A percentile compares a stretch with the other conserved stretches of the same genome.
phyloP scores from a whole-genome alignment of 805 yeast species.

The Cephaloascus fragrans region DNA sequence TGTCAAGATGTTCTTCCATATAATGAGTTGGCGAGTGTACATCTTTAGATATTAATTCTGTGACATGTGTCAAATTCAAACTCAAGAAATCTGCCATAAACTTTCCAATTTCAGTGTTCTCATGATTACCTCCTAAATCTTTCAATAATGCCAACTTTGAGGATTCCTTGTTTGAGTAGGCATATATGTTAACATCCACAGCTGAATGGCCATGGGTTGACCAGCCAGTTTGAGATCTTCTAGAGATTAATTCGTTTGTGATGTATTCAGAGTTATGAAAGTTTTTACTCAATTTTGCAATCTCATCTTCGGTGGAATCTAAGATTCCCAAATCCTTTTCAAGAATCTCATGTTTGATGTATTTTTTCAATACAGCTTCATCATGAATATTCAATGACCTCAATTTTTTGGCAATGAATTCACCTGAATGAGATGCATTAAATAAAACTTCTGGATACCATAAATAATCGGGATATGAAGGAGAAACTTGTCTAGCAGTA shows the following conservation, averaged over 20 bases:
- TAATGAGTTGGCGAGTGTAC: slow-evolving; percentile 37
- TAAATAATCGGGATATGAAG: slow-evolving; percentile 69
- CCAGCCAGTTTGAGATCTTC: slow-evolving; percentile 92
- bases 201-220: slow-evolving; percentile 95
- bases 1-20: too few species aligned
- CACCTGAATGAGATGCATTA: slow-evolving; percentile 71
- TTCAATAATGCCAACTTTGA: slow-evolving; percentile 28
- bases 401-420: slow-evolving; percentile 45
- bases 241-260: slow-evolving; percentile 62
- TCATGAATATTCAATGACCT: slow-evolving; percentile 10
- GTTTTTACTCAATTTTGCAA: slow-evolving; percentile 27
- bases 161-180: slow-evolving; percentile 48
- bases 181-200: slow-evolving; percentile 90
- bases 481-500: slow-evolving; percentile 68
- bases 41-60: slow-evolving; percentile 38
- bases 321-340: slow-evolving; percentile 57
- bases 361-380: slow-evolving; percentile 23
- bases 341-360: slow-evolving; percentile 44
- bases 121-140: slow-evolving; percentile 68
- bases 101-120: slow-evolving; percentile 76
- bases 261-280: slow-evolving; percentile 27
- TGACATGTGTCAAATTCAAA: slow-evolving; percentile 37
- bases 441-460: slow-evolving; percentile 79
- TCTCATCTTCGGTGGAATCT: slow-evolving; percentile 48
- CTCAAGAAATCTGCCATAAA: slow-evolving; percentile 52